Conservation (phyloP, 352 stramenopile genomes). For the Pythium chondricola region DNA sequence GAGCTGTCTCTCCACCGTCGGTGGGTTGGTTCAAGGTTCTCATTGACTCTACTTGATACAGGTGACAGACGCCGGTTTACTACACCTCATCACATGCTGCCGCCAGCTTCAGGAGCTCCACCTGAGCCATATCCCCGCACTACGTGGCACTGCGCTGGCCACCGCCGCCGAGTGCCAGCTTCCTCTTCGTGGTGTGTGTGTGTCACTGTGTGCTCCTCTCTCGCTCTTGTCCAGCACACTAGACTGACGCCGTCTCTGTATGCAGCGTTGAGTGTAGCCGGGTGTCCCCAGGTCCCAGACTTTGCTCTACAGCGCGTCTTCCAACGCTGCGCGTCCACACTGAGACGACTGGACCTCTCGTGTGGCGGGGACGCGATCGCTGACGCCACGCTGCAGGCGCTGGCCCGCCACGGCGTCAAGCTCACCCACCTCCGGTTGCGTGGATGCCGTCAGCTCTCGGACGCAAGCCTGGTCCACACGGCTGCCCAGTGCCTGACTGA, state of each 20-base stretch:
- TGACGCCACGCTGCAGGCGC: slow-evolving; percentile 68
- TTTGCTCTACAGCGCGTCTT: slow-evolving; percentile 84
- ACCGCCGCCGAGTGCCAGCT: slow-evolving; percentile 48
- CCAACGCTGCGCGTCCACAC: slow-evolving; percentile 38
- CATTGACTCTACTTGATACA: no score
- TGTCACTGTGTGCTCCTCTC: neutral
- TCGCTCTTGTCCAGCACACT: neutral
- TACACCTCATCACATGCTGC: slow-evolving; percentile 45
- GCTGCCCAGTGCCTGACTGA: slow-evolving; percentile 50
- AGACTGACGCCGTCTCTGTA: neutral
- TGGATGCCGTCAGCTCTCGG: slow-evolving; percentile 84
- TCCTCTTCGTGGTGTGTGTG: slow-evolving; percentile 36
- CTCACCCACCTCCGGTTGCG: slow-evolving; percentile 65
- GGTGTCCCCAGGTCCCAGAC: slow-evolving; percentile 66
- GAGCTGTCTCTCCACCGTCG: no score
- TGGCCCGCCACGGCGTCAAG: slow-evolving; percentile 21
- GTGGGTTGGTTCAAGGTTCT: no score
- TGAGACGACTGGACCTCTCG: slow-evolving; percentile 75
- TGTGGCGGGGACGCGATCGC: slow-evolving; percentile 67
- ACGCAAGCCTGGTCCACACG: slow-evolving; percentile 78
- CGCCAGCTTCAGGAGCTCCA: slow-evolving; percentile 44
- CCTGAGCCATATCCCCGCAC: slow-evolving; percentile 40
- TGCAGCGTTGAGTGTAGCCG: slow-evolving; percentile 55
- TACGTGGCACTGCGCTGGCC: slow-evolving; percentile 45
- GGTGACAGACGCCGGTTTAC: slow-evolving; percentile 54